Base-by-base conservation (phyloP, 1,139 yeast species). In the Candida sp. region DNA sequence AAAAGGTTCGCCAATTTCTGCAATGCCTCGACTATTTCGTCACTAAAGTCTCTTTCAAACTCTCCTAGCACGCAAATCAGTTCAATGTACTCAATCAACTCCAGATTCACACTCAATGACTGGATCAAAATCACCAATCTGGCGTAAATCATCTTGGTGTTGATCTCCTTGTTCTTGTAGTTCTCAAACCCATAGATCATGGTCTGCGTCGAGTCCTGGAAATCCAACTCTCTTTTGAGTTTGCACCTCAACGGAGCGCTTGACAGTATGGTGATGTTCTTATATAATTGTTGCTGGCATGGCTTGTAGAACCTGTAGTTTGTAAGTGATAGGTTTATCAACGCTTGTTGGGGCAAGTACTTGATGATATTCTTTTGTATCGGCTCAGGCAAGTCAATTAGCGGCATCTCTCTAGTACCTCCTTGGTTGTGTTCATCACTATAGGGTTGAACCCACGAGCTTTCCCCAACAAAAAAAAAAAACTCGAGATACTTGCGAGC, bases 291-390 rank as follows among this genome's bases (percentile, higher is more conserved):
- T 32, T 53, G 49, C 44, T 67, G 53, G 49, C 77, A 72, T 33
- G 78, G 78, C 40, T 62, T 58, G 54, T 77, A 76, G 55, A 70
- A 70, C 41, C 60, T 58, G 57, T 56, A 75, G 58, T 72, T 74
- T 26, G 81, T 73, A 23, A 61, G 59, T 2, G 79, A 67, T 11
- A 77, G 63, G 47, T 69, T 72, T 35, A 72, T 46, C 6, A 73
- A 58, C 37, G 67, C 64, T 48, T 70, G 70, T 51, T 75, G 78
- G 2, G 74, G 70, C n/a, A 73, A 61, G 48, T 60, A 71, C 17
- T 45, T 52, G 8, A 72, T 58, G 33, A 73, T 60, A 23, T 50
- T 42, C 8, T 23, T 23, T 31, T 42, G 23, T 2, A 42, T 42
- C 6, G 7, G 9, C 5, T 25, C 30, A 3, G 45, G 45, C 9